These are phyloP conservation scores for Bocquillonia castaneifolia DNA, from an alignment of 441 rosid genomes.

Conservation along the genomic window DNA sequence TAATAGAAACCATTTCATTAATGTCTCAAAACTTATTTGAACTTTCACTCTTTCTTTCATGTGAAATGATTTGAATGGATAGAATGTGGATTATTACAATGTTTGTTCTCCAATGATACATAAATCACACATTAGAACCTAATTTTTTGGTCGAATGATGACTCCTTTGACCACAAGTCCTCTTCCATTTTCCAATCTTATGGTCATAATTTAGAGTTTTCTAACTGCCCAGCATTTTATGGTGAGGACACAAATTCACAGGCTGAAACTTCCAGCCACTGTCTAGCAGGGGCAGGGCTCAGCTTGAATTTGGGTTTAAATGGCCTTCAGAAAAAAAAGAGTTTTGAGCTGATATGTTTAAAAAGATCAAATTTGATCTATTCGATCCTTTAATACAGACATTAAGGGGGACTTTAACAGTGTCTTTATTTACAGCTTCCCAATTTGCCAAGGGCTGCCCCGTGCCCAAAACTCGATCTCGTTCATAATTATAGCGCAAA, in stretches of 20 bases:
- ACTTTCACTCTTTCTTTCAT: neutral
- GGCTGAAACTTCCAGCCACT: conserved; percentile 54
- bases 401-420: no score
- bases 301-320: no score
- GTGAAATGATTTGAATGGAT: neutral
- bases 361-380: no score
- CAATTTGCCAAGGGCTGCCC: no score
- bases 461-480: no score
- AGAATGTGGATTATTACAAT: neutral
- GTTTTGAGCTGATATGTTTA: no score
- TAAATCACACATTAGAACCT: neutral
- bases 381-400: no score
- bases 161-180: conserved; percentile 57
- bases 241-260: conserved; percentile 42
- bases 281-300: no score
- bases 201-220: conserved; percentile 46
- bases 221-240: conserved; percentile 41
- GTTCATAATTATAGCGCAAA: no score
- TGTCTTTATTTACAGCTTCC: no score
- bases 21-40: neutral
- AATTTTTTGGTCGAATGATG: conserved; percentile 40
- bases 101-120: neutral
- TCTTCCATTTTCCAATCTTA: conserved; percentile 52
- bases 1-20: neutral
- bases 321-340: no score